Evolutionary conservation across 2,329 filamentous ascomycete species (phyloP), one percentile per base, ranked within the genome.

Genomic region (Colletotrichum chlorophyti): DNA sequence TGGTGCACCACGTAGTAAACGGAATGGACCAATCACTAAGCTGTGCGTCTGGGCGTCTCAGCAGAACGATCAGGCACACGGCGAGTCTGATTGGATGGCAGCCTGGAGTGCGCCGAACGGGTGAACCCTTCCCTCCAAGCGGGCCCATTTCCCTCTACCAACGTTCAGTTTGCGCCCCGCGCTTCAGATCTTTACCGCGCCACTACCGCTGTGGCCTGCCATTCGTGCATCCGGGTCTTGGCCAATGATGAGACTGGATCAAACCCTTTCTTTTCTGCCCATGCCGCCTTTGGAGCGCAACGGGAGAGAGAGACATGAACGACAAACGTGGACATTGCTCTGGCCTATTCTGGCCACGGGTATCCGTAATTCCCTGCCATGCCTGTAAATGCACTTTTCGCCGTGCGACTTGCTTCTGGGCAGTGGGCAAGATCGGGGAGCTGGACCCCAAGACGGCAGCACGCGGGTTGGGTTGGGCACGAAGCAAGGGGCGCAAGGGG

Each of bases 151-250:
- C 27, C n/a, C 24, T 17, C 23, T 50, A 26, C 35, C 35, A 15
- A 50, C 43, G 52, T 15, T 57, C 51, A 17, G 31, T 57, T 55
- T 60, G 51, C 43, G 38, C 38, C 51, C 51, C 57, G 52, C 47
- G 58, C 53, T 58, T 60, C 58, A 60, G 27, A 60, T 58, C 47
- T 58, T 58, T 60, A 29, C 38, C 58, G 53, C 58, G 58, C 41
- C 51, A 37, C 46, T 60, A 41, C 46, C 47, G 53, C 53, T 58
- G 46, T 58, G 58, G 47, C 53, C 42, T 52, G 38, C 48, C 35
- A 58, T 60, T 58, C 53, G 58, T 47, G 53, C 53, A 47, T 58
- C 41, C 41, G 24, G 58, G 46, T 41, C 27, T 58, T 42, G 14
- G 57, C 57, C 57, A 60, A 60, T 60, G 57, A 60, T 45, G 23